phyloP scores from a whole-genome alignment of 139 green algal species.

The Yamagishiella unicocca region DNA sequence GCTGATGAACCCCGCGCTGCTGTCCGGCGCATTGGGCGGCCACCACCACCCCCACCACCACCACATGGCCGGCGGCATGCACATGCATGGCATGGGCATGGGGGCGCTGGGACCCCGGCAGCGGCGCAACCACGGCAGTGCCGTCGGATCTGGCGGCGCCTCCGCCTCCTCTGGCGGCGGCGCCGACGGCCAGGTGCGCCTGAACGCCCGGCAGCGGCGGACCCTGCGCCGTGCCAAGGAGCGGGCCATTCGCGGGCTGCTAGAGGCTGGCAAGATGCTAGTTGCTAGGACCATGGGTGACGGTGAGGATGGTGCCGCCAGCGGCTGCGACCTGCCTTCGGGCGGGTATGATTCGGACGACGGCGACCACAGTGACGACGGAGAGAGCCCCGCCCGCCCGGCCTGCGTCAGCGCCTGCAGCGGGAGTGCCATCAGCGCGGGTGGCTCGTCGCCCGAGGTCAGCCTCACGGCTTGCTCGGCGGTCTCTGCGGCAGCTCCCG shows the following conservation, averaged over 20 bases:
- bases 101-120: background rate
- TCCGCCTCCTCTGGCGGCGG: background rate
- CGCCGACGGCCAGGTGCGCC: conserved; percentile 51
- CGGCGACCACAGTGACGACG: background rate
- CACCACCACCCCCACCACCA: background rate
- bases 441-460: background rate
- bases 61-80: background rate
- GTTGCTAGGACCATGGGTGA: conserved; percentile 37
- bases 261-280: conserved; percentile 63
- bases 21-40: conserved; percentile 1
- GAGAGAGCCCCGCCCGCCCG: conserved; percentile 9
- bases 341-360: conserved; percentile 29
- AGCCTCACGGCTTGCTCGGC: background rate
- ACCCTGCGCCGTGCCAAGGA: conserved; percentile 71
- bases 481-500: background rate
- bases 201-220: conserved; percentile 74
- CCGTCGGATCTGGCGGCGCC: background rate
- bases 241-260: conserved; percentile 65
- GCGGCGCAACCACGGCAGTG: conserved; percentile 1
- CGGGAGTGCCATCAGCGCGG: background rate
- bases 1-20: conserved; percentile 12
- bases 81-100: conserved; percentile 14
- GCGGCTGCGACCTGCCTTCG: background rate
- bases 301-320: background rate
- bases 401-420: conserved; percentile 10